phyloP scores from a whole-genome alignment of 176 grass and related monocot species.

The Dactylis glomerata region DNA sequence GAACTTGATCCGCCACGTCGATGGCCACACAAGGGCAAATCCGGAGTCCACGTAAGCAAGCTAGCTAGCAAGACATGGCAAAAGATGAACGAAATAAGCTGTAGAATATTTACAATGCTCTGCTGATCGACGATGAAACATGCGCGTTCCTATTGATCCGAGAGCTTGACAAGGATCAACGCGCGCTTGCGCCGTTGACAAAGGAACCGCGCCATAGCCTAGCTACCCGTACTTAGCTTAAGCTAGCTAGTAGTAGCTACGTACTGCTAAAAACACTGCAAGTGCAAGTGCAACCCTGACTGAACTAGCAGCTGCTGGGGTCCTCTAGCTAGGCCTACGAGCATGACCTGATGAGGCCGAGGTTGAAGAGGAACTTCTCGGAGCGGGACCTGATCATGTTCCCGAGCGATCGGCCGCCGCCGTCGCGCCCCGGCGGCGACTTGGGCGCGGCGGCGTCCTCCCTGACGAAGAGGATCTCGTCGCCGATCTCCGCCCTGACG shows the following conservation, averaged over 20 bases:
- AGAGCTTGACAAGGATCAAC: constrained; percentile 34
- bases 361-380: constrained; percentile 87
- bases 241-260: constrained; percentile 11
- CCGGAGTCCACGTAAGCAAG: not conserved
- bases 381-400: constrained; percentile 84
- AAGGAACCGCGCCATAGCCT: not conserved
- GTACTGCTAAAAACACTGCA: not conserved
- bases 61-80: not conserved
- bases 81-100: not conserved
- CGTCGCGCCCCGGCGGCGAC: constrained; percentile 29
- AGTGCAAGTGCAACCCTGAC: no score
- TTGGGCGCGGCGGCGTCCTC: constrained; percentile 24
- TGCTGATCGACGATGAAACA: not conserved
- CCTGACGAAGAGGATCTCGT: constrained; percentile 50
- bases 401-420: constrained; percentile 52
- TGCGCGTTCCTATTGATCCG: constrained; percentile 22
- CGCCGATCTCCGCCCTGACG: constrained; percentile 65
- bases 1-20: not conserved
- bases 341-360: constrained; percentile 79
- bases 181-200: not conserved
- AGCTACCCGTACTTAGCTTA: not conserved
- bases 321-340: constrained; percentile 23
- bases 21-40: not conserved
- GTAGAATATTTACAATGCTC: constrained; percentile 29
- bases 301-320: not conserved